Conservation (phyloP, 371 early-diverging fungal species). For the Syncephalis fuscata region DNA sequence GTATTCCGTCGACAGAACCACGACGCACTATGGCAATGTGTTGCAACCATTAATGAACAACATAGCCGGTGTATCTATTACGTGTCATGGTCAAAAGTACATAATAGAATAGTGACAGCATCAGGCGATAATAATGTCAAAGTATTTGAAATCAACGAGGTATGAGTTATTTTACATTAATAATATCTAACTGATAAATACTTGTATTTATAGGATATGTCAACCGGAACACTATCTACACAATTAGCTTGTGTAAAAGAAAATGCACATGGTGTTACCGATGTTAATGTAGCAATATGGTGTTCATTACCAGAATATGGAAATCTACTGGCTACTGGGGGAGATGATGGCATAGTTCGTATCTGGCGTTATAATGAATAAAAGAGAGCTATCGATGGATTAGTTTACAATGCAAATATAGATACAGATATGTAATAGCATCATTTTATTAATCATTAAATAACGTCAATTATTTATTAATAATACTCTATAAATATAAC, state of each 20-base stretch:
- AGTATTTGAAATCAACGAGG: constrained; percentile 36
- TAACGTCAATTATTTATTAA: too few relatives aligned
- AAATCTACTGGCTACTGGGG: constrained; percentile 61
- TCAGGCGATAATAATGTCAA: constrained; percentile 71
- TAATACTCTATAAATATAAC: too few relatives aligned
- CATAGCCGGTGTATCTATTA: constrained; percentile 77
- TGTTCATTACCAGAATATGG: constrained; percentile 41
- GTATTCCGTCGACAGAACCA: constrained; percentile 11
- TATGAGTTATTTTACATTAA: constrained; percentile 1
- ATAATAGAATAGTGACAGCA: constrained; percentile 52
- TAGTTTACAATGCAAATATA: too few relatives aligned
- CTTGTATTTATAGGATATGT: constrained; percentile 6
- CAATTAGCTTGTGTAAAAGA: constrained; percentile 7
- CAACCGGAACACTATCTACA: too few relatives aligned
- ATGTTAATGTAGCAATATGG: constrained; percentile 83
- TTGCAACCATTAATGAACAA: constrained; percentile 38
- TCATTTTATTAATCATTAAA: too few relatives aligned
- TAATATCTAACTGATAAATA: not conserved
- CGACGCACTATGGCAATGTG: constrained; percentile 44
- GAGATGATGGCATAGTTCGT: constrained; percentile 74
- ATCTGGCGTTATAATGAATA: constrained; percentile 39
- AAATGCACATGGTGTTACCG: constrained; percentile 64
- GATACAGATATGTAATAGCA: too few relatives aligned
- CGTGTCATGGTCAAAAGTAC: constrained; percentile 74
- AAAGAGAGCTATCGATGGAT: not conserved